Evolutionary conservation across 1,284 basidiomycete genomes (phyloP).

Genomic region (Afroboletus lepidellus): DNA sequence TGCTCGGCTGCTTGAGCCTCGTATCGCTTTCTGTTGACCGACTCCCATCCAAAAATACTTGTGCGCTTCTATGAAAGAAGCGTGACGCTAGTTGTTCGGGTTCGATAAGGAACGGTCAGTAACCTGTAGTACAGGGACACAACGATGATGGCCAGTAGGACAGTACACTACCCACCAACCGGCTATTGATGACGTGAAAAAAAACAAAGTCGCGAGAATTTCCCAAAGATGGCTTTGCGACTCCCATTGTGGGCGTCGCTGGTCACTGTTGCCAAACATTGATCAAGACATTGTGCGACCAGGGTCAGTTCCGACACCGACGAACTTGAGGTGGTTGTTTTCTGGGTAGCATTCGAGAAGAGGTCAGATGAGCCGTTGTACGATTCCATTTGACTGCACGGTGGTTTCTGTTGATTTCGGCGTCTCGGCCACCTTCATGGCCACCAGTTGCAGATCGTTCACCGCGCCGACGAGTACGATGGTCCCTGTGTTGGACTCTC

Average conservation of each 20-base stretch:
- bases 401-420: background rate
- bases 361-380: slow-evolving; percentile 84
- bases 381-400: slow-evolving; percentile 23
- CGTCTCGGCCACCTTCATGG: slow-evolving; percentile 72
- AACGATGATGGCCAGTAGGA: slow-evolving; percentile 67
- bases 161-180: slow-evolving; percentile 62
- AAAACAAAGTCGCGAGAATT: slow-evolving; percentile 9
- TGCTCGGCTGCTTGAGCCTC: too few species aligned
- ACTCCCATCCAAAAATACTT: slow-evolving; percentile 43
- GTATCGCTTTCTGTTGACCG: too few species aligned
- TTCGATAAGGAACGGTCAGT: background rate
- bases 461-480: slow-evolving; percentile 69
- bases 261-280: slow-evolving; percentile 89
- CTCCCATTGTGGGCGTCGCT: slow-evolving; percentile 70
- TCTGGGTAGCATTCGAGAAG: slow-evolving; percentile 69
- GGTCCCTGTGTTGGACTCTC: slow-evolving; percentile 81
- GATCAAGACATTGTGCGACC: slow-evolving; percentile 74
- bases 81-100: background rate
- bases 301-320: slow-evolving; percentile 82
- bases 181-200: background rate
- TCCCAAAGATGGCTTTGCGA: slow-evolving; percentile 69
- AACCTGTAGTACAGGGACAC: slow-evolving; percentile 71
- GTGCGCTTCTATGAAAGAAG: slow-evolving; percentile 40
- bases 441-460: slow-evolving; percentile 79
- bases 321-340: slow-evolving; percentile 64